These are phyloP conservation scores for Syzygium aqueum DNA, from an alignment of 345 rosid genomes.

Conservation along the genomic window DNA sequence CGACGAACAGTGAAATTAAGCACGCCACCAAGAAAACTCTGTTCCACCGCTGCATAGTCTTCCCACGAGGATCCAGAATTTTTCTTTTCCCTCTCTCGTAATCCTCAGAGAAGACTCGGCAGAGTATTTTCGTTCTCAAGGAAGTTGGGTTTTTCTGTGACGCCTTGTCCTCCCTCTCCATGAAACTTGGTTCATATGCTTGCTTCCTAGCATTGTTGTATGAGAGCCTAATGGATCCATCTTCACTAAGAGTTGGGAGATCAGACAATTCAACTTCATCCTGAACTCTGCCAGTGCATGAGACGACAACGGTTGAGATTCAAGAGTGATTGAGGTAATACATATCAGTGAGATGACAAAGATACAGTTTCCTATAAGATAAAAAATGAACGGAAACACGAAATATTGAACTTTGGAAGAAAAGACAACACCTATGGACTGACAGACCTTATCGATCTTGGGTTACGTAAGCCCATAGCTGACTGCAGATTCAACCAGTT, in stretches of 20 bases:
- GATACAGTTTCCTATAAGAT: not conserved
- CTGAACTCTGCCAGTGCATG: not conserved
- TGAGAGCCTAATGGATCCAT: not conserved
- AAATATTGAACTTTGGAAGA: not conserved
- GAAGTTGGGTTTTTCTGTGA: not conserved
- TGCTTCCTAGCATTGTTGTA: not conserved
- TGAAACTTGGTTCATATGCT: conserved; percentile 13
- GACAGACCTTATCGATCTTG: conserved; percentile 65
- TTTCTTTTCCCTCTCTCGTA: conserved; percentile 9
- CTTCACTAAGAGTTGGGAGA: not conserved
- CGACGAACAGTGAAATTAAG: conserved; percentile 29
- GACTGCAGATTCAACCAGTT: not conserved
- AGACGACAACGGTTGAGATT: not conserved
- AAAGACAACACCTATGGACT: not conserved
- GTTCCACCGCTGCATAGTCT: conserved; percentile 25
- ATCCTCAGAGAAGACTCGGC: conserved; percentile 15
- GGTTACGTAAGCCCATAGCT: conserved; percentile 28
- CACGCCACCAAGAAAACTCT: conserved; percentile 28
- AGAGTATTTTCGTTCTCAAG: conserved; percentile 1
- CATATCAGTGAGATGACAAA: not conserved
- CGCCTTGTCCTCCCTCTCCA: conserved; percentile 14
- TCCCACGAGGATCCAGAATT: conserved; percentile 34
- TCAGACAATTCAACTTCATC: conserved; percentile 1
- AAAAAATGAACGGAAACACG: not conserved
- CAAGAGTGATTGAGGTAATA: not conserved